Percentiles rank a stretch among this genome's conserved stretches.
phyloP scores from a whole-genome alignment of 2,329 filamentous ascomycete species.

The Xylariales sp. region DNA sequence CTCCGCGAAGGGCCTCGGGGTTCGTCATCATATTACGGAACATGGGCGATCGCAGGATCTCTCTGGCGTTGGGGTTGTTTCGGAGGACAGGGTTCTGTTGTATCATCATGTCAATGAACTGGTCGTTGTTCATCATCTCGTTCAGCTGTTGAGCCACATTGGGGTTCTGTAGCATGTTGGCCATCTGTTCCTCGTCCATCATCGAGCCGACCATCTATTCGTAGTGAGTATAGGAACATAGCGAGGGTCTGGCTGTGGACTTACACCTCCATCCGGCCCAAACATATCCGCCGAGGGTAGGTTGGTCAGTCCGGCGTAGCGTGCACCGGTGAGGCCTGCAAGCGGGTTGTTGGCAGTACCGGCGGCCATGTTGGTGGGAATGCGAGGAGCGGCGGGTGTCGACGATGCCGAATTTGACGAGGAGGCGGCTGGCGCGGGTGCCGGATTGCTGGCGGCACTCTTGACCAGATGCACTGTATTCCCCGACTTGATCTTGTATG shows the following conservation, averaged over 20 bases:
- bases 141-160: slow-evolving; percentile 84
- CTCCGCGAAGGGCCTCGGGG: slow-evolving; percentile 76
- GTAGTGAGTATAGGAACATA: neutral
- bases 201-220: slow-evolving; percentile 82
- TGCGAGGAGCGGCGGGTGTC: slow-evolving; percentile 48
- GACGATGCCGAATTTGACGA: too few species aligned
- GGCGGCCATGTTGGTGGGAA: slow-evolving; percentile 74
- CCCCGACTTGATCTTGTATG: slow-evolving; percentile 92
- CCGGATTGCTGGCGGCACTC: slow-evolving; percentile 81
- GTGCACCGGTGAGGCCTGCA: slow-evolving; percentile 83
- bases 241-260: too few species aligned
- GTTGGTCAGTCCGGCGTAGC: slow-evolving; percentile 88
- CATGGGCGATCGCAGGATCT: slow-evolving; percentile 82
- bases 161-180: slow-evolving; percentile 83
- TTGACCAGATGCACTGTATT: slow-evolving; percentile 97
- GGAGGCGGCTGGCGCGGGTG: slow-evolving; percentile 36
- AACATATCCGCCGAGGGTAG: slow-evolving; percentile 86
- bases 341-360: slow-evolving; percentile 85
- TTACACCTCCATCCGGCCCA: slow-evolving; percentile 87
- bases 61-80: slow-evolving; percentile 68
- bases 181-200: slow-evolving; percentile 70
- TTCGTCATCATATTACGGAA: slow-evolving; percentile 93
- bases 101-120: slow-evolving; percentile 91
- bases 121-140: slow-evolving; percentile 92
- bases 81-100: slow-evolving; percentile 81